A percentile compares a stretch with the other conserved stretches of the same genome.
Evolutionary conservation across 768 basidiomycete species (phyloP).

Genomic region (Antrodiella citrinella): DNA sequence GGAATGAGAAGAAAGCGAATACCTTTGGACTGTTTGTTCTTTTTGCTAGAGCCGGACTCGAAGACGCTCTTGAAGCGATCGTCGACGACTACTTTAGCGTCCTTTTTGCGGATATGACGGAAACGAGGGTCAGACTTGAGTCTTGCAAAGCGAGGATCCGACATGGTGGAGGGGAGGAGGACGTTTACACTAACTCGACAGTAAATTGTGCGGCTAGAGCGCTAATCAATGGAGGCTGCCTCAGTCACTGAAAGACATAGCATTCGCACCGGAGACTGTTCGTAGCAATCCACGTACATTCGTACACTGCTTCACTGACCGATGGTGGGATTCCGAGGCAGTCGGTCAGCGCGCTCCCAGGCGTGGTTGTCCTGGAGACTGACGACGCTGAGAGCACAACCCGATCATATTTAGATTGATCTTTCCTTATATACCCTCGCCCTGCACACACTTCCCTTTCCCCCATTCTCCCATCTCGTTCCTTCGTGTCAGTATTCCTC

Average conservation of each 20-base stretch:
- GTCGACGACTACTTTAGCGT: slow-evolving; percentile 81
- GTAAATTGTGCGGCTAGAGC: too few species aligned
- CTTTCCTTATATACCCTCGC: slow-evolving; percentile 17
- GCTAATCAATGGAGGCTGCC: too few species aligned
- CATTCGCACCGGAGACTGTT: too few species aligned
- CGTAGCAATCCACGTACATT: too few species aligned
- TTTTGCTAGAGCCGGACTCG: slow-evolving; percentile 34
- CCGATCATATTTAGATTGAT: too few species aligned
- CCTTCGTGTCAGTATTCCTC: slow-evolving; percentile 14
- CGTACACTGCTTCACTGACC: too few species aligned
- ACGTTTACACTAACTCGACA: too few species aligned
- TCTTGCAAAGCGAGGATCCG: slow-evolving; percentile 82
- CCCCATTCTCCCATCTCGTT: slow-evolving; percentile 16
- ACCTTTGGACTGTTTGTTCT: slow-evolving; percentile 23
- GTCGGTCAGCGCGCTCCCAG: too few species aligned
- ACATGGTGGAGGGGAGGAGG: slow-evolving; percentile 43
- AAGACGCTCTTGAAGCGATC: slow-evolving; percentile 85
- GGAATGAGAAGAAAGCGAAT: slow-evolving; percentile 1
- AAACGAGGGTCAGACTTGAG: slow-evolving; percentile 92
- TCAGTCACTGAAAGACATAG: too few species aligned
- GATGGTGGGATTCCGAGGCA: too few species aligned
- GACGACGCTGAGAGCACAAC: too few species aligned
- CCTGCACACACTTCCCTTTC: slow-evolving; percentile 6
- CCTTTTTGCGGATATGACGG: slow-evolving; percentile 70
- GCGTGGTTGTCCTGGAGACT: too few species aligned